Conservation (phyloP, 257 asterid genomes). For the Capsicum chinense region DNA sequence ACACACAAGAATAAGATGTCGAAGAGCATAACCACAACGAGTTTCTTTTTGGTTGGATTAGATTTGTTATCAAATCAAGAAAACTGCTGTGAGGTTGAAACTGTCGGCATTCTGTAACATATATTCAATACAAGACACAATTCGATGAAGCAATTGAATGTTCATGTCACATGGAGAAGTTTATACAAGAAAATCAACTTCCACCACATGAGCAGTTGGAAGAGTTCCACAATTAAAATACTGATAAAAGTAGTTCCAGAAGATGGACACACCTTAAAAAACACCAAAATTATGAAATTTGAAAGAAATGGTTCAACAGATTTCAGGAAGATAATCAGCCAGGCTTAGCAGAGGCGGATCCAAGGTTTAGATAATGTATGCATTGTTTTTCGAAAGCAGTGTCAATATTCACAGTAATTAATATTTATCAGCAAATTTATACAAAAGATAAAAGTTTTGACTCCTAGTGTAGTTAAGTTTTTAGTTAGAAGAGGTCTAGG, state of each 20-base stretch:
- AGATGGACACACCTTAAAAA: neutral
- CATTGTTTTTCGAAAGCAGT: too few relatives aligned
- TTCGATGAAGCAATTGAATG: neutral
- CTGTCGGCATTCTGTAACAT: neutral
- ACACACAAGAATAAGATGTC: neutral
- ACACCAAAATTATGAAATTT: neutral
- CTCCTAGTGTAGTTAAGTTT: too few relatives aligned
- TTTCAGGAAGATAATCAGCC: conserved; percentile 20
- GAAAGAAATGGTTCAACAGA: neutral
- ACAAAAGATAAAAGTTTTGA: too few relatives aligned
- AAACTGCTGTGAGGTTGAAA: conserved; percentile 13
- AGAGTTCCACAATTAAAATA: neutral
- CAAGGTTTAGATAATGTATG: too few relatives aligned
- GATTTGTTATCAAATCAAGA: conserved; percentile 13
- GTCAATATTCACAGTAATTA: too few relatives aligned
- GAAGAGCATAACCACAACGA: neutral
- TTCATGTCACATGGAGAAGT: neutral
- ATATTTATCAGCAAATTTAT: too few relatives aligned
- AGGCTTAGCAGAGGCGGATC: neutral
- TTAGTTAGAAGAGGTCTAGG: too few relatives aligned
- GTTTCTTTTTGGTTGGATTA: neutral
- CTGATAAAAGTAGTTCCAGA: conserved; percentile 5
- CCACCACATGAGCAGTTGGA: neutral
- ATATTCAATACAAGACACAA: conserved; percentile 3
- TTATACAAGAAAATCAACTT: neutral